Conservation (phyloP, 345 rosid genomes). For the Euclidium syriacum region DNA sequence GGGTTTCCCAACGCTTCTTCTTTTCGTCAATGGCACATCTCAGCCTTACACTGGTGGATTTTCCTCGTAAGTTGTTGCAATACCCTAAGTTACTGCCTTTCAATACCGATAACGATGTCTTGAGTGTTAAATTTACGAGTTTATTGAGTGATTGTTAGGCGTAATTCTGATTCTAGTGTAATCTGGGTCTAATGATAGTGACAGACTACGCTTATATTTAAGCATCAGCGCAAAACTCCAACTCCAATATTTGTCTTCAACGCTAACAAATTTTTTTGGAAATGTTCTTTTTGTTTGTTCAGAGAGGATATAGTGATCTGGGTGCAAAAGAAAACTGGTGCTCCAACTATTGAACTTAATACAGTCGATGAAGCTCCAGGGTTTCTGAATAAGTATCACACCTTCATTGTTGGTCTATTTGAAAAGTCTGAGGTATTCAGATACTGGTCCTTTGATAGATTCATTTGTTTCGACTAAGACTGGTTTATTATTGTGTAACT, state of each 20-base stretch:
- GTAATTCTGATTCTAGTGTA: too few species aligned
- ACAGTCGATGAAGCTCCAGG: constrained; percentile 49
- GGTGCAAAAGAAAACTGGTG: constrained; percentile 81
- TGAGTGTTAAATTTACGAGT: background rate
- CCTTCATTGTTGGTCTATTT: constrained; percentile 55
- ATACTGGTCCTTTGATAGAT: background rate
- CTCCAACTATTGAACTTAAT: constrained; percentile 47
- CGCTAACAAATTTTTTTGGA: background rate
- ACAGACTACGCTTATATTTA: background rate
- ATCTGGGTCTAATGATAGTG: background rate
- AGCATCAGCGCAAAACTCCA: background rate
- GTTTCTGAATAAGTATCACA: constrained; percentile 48
- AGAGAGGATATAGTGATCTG: constrained; percentile 77
- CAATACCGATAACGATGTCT: background rate
- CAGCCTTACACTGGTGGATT: constrained; percentile 75
- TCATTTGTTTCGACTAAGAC: background rate
- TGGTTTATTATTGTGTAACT: background rate
- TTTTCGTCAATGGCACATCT: constrained; percentile 72
- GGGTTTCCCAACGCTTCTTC: constrained; percentile 80
- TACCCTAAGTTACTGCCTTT: background rate
- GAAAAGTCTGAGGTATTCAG: constrained; percentile 59
- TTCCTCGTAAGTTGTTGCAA: constrained; percentile 45
- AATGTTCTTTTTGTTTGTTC: constrained; percentile 1
- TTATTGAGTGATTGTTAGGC: too few species aligned
- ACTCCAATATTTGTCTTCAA: background rate